Conservation (phyloP, 2,329 filamentous ascomycete genomes). For the Ceratocystis albifundus region DNA sequence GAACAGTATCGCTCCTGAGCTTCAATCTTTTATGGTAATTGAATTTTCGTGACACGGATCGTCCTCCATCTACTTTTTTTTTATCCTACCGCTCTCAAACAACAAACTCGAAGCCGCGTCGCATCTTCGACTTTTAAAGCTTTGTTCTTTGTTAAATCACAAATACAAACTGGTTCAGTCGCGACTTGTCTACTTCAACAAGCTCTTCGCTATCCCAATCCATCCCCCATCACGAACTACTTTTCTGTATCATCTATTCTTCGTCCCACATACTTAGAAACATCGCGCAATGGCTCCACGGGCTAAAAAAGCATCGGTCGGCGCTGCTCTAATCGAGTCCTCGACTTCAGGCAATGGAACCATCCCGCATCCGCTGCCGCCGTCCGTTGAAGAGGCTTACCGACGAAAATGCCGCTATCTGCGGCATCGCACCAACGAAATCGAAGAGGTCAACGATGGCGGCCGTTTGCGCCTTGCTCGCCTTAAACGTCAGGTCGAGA, state of each 20-base stretch:
- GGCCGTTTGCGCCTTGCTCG: slow-evolving; percentile 67
- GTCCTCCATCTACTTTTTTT: background rate
- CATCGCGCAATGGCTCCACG: slow-evolving; percentile 22
- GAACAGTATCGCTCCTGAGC: background rate
- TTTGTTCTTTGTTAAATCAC: background rate
- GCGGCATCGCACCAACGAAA: slow-evolving; percentile 79
- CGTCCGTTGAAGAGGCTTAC: slow-evolving; percentile 91
- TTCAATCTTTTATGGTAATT: background rate
- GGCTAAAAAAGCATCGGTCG: slow-evolving; percentile 14
- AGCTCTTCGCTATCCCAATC: background rate
- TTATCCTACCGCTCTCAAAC: background rate
- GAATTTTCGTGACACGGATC: background rate
- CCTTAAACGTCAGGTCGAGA: slow-evolving; percentile 75
- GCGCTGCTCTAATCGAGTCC: slow-evolving; percentile 15
- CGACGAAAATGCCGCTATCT: slow-evolving; percentile 93
- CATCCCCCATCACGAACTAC: background rate
- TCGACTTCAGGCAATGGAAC: slow-evolving; percentile 30
- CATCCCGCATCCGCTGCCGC: slow-evolving; percentile 55
- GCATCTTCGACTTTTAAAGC: background rate
- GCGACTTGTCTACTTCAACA: too few species aligned
- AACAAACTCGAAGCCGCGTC: background rate
- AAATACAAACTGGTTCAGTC: too few species aligned
- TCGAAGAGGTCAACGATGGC: slow-evolving; percentile 82
- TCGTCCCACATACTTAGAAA: background rate
- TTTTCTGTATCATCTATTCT: background rate